Conservation (phyloP, 106 monocot species). For the Posidonia australis region DNA sequence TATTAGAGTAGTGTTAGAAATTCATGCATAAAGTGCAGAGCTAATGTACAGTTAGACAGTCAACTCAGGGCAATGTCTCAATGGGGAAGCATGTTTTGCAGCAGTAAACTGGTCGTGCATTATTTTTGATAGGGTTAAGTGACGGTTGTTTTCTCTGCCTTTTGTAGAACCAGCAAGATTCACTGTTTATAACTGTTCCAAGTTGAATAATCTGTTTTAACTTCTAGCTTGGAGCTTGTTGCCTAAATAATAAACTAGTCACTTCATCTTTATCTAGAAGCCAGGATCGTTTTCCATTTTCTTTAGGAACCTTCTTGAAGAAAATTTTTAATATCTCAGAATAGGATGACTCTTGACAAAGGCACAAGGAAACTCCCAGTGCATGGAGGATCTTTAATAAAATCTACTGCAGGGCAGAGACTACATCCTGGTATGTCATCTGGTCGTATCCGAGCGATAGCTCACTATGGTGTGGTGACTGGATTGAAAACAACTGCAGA, state of each 20-base stretch:
- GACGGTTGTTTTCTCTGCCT: too few relatives aligned
- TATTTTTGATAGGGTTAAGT: too few relatives aligned
- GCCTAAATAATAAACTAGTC: not conserved
- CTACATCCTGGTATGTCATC: slow-evolving; percentile 84
- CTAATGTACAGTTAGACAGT: too few relatives aligned
- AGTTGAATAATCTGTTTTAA: not conserved
- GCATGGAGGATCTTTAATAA: slow-evolving; percentile 17
- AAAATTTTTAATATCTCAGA: not conserved
- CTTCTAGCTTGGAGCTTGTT: not conserved
- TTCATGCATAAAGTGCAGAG: too few relatives aligned
- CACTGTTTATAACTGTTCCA: too few relatives aligned
- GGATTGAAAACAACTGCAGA: slow-evolving; percentile 79
- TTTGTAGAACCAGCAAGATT: too few relatives aligned
- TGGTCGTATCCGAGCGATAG: slow-evolving; percentile 57
- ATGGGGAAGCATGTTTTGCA: too few relatives aligned
- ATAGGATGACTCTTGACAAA: not conserved
- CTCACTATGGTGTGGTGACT: slow-evolving; percentile 96
- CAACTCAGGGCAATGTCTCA: too few relatives aligned
- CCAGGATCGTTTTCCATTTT: too few relatives aligned
- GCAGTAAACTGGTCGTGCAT: too few relatives aligned
- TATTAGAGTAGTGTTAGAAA: too few relatives aligned
- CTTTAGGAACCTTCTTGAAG: too few relatives aligned
- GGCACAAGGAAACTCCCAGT: slow-evolving; percentile 23
- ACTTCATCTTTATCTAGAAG: not conserved
- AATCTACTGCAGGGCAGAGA: slow-evolving; percentile 27